phyloP scores from a whole-genome alignment of 768 basidiomycete genomes.

The Boletus speciosus region DNA sequence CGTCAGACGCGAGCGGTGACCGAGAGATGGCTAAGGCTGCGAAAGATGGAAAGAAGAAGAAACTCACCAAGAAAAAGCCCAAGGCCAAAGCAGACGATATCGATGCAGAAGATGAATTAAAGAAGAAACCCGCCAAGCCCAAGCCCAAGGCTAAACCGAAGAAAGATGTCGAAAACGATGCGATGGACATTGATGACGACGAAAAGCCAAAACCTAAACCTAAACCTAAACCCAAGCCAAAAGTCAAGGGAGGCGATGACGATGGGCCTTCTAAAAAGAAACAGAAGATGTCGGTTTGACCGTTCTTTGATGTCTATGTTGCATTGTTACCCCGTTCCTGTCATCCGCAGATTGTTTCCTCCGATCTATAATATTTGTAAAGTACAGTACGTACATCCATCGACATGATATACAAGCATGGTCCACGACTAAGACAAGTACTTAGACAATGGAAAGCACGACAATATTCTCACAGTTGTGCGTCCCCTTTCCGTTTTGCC shows the following conservation, averaged over 20 bases:
- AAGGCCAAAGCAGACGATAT: constrained; percentile 44
- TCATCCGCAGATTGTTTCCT: background rate
- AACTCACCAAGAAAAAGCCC: constrained; percentile 38
- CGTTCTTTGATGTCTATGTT: background rate
- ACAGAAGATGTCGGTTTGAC: constrained; percentile 50
- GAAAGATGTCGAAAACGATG: constrained; percentile 42
- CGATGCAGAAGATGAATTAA: constrained; percentile 42
- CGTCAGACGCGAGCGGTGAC: constrained; percentile 83
- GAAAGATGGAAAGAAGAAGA: constrained; percentile 35
- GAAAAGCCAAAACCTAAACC: constrained; percentile 37
- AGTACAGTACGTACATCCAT: constrained; percentile 22
- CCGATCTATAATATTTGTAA: constrained; percentile 19
- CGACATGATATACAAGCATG: constrained; percentile 12
- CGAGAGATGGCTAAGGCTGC: constrained; percentile 49
- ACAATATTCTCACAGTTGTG: background rate
- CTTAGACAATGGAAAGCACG: constrained; percentile 1
- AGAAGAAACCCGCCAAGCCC: constrained; percentile 46
- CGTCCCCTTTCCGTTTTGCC: constrained; percentile 45
- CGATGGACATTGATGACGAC: constrained; percentile 47
- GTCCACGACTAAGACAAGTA: constrained; percentile 6
- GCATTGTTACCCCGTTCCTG: background rate
- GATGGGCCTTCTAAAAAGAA: constrained; percentile 75
- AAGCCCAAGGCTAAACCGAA: constrained; percentile 40
- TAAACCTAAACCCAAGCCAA: constrained; percentile 36
- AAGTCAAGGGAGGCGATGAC: constrained; percentile 35